Evolutionary conservation across 768 basidiomycete genomes (phyloP), one percentile per base, ranked within the genome.

Genomic region (Kwoniella sp.): DNA sequence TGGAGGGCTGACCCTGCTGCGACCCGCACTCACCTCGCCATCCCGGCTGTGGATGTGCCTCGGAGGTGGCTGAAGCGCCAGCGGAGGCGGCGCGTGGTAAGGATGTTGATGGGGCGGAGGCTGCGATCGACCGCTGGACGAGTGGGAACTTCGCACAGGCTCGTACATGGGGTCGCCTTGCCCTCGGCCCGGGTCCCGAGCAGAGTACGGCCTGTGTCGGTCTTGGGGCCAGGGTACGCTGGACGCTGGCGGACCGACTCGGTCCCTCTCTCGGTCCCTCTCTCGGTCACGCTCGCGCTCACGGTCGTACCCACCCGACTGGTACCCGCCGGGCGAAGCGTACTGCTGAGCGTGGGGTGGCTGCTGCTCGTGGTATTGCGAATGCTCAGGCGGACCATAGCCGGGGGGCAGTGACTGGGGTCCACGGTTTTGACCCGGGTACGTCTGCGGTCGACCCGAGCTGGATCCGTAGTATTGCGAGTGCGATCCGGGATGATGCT

Each of bases 361-460:
- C 25, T 5, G 28, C 22, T 34, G 15, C 15, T n/a, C 11, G 44
- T 44, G 27, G 26, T 26, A 20, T 28, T 43, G 43, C 8, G 41
- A 39, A 31, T 53, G 50, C 15, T 53, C 50, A 22, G 42, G 42
- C 2, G 50, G 50, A 37, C 33, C 50, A 39, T 53, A 53, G 15
- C 50, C 42, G 12, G 42, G 50, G 14, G 50, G 42, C 12, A 43
- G 25, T 19, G 50, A 39, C n/a, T 53, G 50, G 23, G 44, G 43
- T 2, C 39, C 42, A 23, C 42, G 43, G 25, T 29, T 33, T 23
- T 23, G 50, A 14, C 29, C 41, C 1, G 50, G 33, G 41, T 53
- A 43, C 22, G 33, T 53, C 12, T 43, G 43, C 5, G 50, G 50
- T 39, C 50, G 19, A 38, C 50, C 43, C 19, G 50, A 38, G 26